These are phyloP conservation scores for Hanseniaspora mollemarum DNA, from an alignment of 805 yeast genomes.

Conservation along the genomic window DNA sequence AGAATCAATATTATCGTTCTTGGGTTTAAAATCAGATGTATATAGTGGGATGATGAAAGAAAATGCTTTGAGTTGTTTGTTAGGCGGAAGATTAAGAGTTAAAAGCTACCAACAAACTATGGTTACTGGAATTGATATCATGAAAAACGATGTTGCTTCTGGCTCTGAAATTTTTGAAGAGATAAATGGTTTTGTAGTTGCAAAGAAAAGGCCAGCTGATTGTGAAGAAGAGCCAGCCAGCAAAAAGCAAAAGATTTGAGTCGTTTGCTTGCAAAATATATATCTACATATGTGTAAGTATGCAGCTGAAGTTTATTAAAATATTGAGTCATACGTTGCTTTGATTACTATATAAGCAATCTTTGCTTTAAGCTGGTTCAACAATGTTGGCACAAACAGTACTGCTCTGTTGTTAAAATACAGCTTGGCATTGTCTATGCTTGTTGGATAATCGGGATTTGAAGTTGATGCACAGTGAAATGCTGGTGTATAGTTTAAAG, in stretches of 20 bases:
- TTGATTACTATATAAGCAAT: neutral
- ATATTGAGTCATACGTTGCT: too few species aligned
- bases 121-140: constrained; percentile 39
- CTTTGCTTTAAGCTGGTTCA: too few species aligned
- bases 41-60: constrained; percentile 49
- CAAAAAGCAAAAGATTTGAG: constrained; percentile 6
- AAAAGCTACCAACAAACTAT: constrained; percentile 71
- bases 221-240: neutral
- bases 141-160: neutral
- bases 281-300: neutral
- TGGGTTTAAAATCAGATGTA: constrained; percentile 59
- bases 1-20: constrained; percentile 47
- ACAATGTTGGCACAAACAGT: too few species aligned
- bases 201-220: neutral
- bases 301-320: too few species aligned
- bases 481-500: too few species aligned
- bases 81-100: constrained; percentile 62
- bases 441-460: too few species aligned
- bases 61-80: constrained; percentile 51
- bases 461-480: too few species aligned
- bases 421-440: too few species aligned
- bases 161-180: neutral
- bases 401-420: too few species aligned
- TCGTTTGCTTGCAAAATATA: neutral
- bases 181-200: constrained; percentile 14